Conservation (phyloP, 805 yeast genomes). For the Metschnikowia bowlesiae region DNA sequence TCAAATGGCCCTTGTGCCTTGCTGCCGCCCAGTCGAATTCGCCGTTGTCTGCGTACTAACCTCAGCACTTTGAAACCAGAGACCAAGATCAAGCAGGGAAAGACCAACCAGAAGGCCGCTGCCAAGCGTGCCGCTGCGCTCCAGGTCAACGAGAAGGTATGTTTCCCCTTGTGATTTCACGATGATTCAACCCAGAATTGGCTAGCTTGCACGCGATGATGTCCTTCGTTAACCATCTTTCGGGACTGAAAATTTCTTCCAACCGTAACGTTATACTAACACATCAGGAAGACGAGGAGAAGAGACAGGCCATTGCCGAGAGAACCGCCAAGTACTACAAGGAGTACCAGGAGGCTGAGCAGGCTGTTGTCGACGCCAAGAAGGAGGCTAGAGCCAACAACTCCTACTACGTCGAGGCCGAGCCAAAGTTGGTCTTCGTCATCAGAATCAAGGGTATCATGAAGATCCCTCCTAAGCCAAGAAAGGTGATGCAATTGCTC, state of each 20-base stretch:
- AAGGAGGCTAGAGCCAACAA: slow-evolving; percentile 93
- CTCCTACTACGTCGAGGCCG: slow-evolving; percentile 92
- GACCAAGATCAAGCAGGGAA: slow-evolving; percentile 77
- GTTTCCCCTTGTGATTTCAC: slow-evolving; percentile 47
- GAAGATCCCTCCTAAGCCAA: slow-evolving; percentile 99
- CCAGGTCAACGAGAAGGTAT: slow-evolving; percentile 74
- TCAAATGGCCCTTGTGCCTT: neutral
- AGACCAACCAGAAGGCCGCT: slow-evolving; percentile 72
- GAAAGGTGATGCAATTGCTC: slow-evolving; percentile 93
- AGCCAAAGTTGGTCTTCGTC: slow-evolving; percentile 90
- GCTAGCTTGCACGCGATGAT: slow-evolving; percentile 66
- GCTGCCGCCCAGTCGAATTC: no score
- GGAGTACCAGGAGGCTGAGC: slow-evolving; percentile 91
- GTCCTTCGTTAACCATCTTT: slow-evolving; percentile 82
- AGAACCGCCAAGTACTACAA: slow-evolving; percentile 96
- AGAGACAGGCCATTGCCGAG: slow-evolving; percentile 72
- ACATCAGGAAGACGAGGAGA: slow-evolving; percentile 40
- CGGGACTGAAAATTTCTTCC: slow-evolving; percentile 60
- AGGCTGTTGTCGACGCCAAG: slow-evolving; percentile 80
- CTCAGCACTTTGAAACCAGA: slow-evolving; percentile 65
- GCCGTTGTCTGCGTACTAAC: neutral
- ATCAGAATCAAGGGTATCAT: slow-evolving; percentile 99
- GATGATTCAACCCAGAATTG: slow-evolving; percentile 49
- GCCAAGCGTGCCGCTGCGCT: slow-evolving; percentile 78
- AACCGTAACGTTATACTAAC: slow-evolving; percentile 4